Evolutionary conservation across 345 rosid genomes (phyloP).

Genomic region (Cardamine resedifolia): DNA sequence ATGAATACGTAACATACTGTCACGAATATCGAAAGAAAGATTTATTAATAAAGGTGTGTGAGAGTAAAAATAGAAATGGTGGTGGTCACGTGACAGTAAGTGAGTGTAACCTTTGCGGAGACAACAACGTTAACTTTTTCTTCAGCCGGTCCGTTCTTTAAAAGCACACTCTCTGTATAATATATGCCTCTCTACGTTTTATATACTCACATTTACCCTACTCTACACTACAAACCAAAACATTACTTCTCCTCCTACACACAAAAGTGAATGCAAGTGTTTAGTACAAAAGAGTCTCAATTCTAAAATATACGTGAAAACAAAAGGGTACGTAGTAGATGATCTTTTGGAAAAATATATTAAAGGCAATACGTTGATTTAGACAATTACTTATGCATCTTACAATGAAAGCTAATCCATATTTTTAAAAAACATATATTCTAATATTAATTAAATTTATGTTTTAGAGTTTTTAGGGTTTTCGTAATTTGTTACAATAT

Average conservation of each 20-base stretch:
- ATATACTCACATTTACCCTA: slow-evolving; percentile 29
- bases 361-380: neutral
- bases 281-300: neutral
- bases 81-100: slow-evolving; percentile 33
- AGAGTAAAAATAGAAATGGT: slow-evolving; percentile 18
- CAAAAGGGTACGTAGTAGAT: neutral
- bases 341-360: neutral
- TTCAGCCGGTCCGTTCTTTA: slow-evolving; percentile 29
- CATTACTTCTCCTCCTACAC: slow-evolving; percentile 7
- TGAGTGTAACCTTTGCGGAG: slow-evolving; percentile 36
- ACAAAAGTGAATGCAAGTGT: neutral
- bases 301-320: neutral
- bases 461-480: neutral
- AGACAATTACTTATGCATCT: neutral
- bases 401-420: neutral
- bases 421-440: neutral
- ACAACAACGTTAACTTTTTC: slow-evolving; percentile 35
- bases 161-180: slow-evolving; percentile 29
- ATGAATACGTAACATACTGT: neutral
- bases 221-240: slow-evolving; percentile 29
- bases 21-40: neutral
- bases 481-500: neutral
- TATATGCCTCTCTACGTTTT: slow-evolving; percentile 36
- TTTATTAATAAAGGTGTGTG: neutral
- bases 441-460: neutral